A percentile compares a stretch with the other conserved stretches of the same genome.
These are phyloP conservation scores for Fusarium algeriense DNA, from an alignment of 2,329 filamentous ascomycete genomes.

Conservation along the genomic window DNA sequence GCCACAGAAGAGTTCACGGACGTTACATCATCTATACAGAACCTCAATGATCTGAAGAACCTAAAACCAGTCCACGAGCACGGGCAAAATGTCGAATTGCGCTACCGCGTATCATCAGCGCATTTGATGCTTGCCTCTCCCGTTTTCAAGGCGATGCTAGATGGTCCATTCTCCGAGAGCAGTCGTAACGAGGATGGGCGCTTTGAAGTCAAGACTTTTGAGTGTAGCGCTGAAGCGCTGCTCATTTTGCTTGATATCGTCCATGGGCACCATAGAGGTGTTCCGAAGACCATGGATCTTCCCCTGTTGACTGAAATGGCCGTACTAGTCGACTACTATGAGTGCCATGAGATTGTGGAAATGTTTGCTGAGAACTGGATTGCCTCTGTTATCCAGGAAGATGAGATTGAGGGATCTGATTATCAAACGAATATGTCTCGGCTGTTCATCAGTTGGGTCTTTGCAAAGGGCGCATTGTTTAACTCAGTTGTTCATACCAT, in stretches of 20 bases:
- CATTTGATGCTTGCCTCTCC: conserved; percentile 2
- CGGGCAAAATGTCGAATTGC: fast-evolving
- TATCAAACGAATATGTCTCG: not conserved
- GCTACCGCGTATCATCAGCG: not conserved
- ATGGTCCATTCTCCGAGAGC: not conserved
- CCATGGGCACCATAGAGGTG: conserved; percentile 34
- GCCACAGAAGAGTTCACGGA: fast-evolving
- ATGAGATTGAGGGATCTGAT: fast-evolving
- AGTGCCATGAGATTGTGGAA: conserved; percentile 40
- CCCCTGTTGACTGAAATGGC: conserved; percentile 40
- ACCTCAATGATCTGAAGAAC: not conserved
- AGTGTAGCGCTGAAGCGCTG: conserved; percentile 40
- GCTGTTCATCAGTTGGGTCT: fast-evolving
- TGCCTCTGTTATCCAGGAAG: fast-evolving
- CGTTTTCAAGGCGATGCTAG: not conserved
- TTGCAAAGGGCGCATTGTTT: fast-evolving
- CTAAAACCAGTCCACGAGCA: fast-evolving
- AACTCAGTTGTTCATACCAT: not conserved
- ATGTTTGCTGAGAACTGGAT: not conserved
- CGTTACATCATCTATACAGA: fast-evolving
- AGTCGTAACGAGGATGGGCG: fast-evolving
- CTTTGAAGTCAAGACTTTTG: not conserved
- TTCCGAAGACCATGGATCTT: conserved; percentile 20
- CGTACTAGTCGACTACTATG: conserved; percentile 45
- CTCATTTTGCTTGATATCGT: conserved; percentile 43